Evolutionary conservation across 2,329 filamentous ascomycete species (phyloP).

Genomic region (Penicillium sp.): DNA sequence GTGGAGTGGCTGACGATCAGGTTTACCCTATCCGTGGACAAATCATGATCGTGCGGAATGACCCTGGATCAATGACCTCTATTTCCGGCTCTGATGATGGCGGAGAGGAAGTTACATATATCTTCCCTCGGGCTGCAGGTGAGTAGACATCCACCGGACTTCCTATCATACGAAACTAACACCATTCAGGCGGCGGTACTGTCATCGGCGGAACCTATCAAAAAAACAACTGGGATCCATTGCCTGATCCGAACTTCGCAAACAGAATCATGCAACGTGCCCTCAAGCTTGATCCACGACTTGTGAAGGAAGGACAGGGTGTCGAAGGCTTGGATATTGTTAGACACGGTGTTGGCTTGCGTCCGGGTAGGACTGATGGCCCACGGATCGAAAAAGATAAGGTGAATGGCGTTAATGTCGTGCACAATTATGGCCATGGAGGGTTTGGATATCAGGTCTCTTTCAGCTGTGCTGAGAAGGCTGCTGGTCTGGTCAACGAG

Average conservation of each 20-base stretch:
- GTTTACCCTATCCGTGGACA: slow-evolving; percentile 80
- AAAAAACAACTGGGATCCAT: slow-evolving; percentile 73
- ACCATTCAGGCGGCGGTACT: slow-evolving; percentile 64
- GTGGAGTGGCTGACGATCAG: slow-evolving; percentile 74
- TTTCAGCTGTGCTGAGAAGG: slow-evolving; percentile 10
- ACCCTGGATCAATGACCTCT: slow-evolving; percentile 67
- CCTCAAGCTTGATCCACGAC: slow-evolving; percentile 37
- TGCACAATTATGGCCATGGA: slow-evolving; percentile 51
- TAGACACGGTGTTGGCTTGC: slow-evolving; percentile 78
- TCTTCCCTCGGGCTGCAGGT: slow-evolving; percentile 74
- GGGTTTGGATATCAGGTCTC: slow-evolving; percentile 62
- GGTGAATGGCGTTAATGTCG: slow-evolving; percentile 60
- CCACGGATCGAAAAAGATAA: slow-evolving; percentile 76
- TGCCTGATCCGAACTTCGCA: slow-evolving; percentile 74
- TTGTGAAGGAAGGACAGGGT: slow-evolving; percentile 60
- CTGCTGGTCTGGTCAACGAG: slow-evolving; percentile 2
- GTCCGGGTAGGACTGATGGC: slow-evolving; percentile 73
- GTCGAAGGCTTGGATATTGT: slow-evolving; percentile 75
- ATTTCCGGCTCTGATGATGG: slow-evolving; percentile 74
- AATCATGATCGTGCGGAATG: slow-evolving; percentile 78
- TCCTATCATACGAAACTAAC: not conserved
- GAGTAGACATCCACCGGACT: not conserved
- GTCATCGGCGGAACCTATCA: slow-evolving; percentile 82
- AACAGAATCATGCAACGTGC: slow-evolving; percentile 77
- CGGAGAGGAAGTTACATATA: slow-evolving; percentile 70